phyloP scores from a whole-genome alignment of 2,329 filamentous ascomycete genomes.

The Cladosporium sp. region DNA sequence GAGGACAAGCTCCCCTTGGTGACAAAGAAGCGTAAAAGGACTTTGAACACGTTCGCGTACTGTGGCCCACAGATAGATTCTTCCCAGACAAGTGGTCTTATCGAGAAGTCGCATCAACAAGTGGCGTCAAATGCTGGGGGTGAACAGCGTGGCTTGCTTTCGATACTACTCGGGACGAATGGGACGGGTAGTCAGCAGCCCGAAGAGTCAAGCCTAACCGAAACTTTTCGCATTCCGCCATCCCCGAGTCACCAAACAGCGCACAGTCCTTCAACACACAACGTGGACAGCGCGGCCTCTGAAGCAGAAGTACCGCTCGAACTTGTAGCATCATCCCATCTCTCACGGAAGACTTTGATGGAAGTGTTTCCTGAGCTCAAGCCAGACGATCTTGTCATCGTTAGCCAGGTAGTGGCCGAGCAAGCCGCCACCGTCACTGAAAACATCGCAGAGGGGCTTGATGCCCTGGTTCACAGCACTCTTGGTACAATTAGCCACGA shows the following conservation, averaged over 20 bases:
- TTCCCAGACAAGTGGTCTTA: background rate
- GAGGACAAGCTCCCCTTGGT: slow-evolving; percentile 24
- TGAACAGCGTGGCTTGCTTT: slow-evolving; percentile 4
- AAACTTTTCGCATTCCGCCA: too few species aligned
- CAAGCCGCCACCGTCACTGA: slow-evolving; percentile 19
- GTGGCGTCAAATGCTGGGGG: background rate
- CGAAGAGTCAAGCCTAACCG: too few species aligned
- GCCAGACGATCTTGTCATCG: slow-evolving; percentile 26
- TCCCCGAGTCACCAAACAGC: too few species aligned
- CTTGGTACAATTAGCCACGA: background rate
- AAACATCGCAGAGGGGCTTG: background rate
- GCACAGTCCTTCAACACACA: too few species aligned
- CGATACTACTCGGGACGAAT: slow-evolving; percentile 13
- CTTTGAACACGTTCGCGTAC: slow-evolving; percentile 1
- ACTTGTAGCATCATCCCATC: too few species aligned
- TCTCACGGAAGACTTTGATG: background rate
- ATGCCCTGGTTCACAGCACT: background rate
- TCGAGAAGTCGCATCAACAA: slow-evolving; percentile 1
- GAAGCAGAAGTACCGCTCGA: too few species aligned
- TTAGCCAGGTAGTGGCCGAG: slow-evolving; percentile 32
- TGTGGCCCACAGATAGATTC: slow-evolving; percentile 7
- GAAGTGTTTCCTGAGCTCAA: slow-evolving; percentile 19
- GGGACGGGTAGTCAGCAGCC: too few species aligned
- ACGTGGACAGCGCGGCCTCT: too few species aligned
- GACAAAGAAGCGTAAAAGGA: slow-evolving; percentile 25